A percentile compares a stretch with the other conserved stretches of the same genome.
These are phyloP conservation scores for Epichloe uncinata DNA, from an alignment of 2,329 filamentous ascomycete species.

Conservation along the genomic window DNA sequence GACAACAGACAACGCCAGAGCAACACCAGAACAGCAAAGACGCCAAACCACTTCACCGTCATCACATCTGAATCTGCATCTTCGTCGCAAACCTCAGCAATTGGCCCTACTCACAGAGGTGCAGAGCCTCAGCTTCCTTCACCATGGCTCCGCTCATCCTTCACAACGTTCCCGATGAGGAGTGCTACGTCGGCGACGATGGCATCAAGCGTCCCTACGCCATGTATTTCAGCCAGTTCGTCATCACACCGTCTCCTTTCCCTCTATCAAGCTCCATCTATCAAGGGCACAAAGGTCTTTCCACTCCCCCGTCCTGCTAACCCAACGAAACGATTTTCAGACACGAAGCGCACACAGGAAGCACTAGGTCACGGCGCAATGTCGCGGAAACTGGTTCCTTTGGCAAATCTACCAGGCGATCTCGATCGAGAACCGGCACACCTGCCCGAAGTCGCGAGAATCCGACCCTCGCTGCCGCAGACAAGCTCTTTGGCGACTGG, in stretches of 20 bases:
- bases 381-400: conserved; percentile 52
- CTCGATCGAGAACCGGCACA: conserved; percentile 47
- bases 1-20: too few species aligned
- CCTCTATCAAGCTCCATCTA: not conserved
- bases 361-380: conserved; percentile 35
- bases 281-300: conserved; percentile 3
- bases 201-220: conserved; percentile 52
- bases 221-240: conserved; percentile 52
- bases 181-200: conserved; percentile 52
- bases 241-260: not conserved
- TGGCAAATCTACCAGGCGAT: conserved; percentile 51
- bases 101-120: not conserved
- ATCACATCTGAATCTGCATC: not conserved
- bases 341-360: conserved; percentile 37
- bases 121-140: not conserved
- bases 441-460: conserved; percentile 43
- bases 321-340: conserved; percentile 21
- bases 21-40: too few species aligned
- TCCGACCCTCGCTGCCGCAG: conserved; percentile 46
- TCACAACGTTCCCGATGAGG: conserved; percentile 56
- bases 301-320: not conserved
- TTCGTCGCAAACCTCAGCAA: not conserved
- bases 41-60: not conserved
- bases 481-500: conserved; percentile 48
- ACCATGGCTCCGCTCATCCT: conserved; percentile 51